A percentile compares a stretch with the other conserved stretches of the same genome.
Conservation (phyloP, 306 rosid genomes). For the Inga laurina region DNA sequence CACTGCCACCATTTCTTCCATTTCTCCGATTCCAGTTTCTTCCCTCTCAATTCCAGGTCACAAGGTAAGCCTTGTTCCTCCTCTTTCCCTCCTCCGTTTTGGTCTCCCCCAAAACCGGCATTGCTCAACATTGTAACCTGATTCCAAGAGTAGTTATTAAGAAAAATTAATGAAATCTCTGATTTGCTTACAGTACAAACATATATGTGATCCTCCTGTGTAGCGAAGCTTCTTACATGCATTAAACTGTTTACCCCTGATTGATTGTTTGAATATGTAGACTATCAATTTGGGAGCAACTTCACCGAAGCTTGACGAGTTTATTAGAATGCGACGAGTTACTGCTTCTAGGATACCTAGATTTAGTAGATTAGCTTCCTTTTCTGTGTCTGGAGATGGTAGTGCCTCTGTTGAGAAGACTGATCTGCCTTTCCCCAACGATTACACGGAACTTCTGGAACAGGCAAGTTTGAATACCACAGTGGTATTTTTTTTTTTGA, state of each 20-base stretch:
- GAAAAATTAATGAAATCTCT: not conserved
- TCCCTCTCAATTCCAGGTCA: constrained; percentile 42
- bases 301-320: constrained; percentile 33
- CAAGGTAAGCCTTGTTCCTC: constrained; percentile 32
- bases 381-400: constrained; percentile 50
- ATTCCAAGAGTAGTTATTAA: not conserved
- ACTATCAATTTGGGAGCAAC: constrained; percentile 32
- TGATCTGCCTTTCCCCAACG: constrained; percentile 69
- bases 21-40: constrained; percentile 45
- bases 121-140: not conserved
- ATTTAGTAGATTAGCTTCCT: constrained; percentile 30
- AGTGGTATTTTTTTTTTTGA: no score
- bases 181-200: not conserved
- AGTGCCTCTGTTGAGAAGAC: constrained; percentile 45
- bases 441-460: constrained; percentile 80
- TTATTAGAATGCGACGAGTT: constrained; percentile 24
- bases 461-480: constrained; percentile 52
- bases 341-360: constrained; percentile 25
- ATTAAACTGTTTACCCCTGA: not conserved
- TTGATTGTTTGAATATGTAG: constrained; percentile 37
- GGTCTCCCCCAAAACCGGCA: not conserved
- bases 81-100: not conserved
- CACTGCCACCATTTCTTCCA: constrained; percentile 12
- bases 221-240: not conserved
- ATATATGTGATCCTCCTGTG: not conserved